A percentile compares a stretch with the other conserved stretches of the same genome.
Evolutionary conservation across 345 rosid species (phyloP).

Genomic region (Eucalyptus virginea): DNA sequence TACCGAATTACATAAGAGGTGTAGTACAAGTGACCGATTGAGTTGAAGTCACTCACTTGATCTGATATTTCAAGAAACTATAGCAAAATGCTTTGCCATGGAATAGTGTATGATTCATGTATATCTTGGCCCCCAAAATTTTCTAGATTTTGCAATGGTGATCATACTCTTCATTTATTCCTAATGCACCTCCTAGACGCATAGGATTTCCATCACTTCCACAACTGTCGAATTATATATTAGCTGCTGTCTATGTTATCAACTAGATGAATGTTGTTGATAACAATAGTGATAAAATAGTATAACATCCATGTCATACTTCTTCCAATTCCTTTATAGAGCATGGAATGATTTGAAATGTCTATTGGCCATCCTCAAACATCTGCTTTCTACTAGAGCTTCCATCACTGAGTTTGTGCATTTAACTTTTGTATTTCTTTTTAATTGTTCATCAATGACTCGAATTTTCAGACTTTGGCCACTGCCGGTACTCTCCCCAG

Average conservation of each 20-base stretch:
- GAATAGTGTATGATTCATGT: not conserved
- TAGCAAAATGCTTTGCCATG: not conserved
- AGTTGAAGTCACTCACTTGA: not conserved
- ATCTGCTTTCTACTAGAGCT: no score
- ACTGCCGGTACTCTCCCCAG: not conserved
- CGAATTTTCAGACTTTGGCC: not conserved
- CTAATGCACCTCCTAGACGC: not conserved
- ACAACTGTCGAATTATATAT: not conserved
- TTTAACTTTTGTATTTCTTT: not conserved
- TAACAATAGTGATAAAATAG: not conserved
- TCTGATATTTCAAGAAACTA: not conserved
- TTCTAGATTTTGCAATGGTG: no score
- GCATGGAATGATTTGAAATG: no score
- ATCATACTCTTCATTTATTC: not conserved
- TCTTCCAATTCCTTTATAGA: no score
- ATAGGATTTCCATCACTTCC: not conserved
- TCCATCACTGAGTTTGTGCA: not conserved
- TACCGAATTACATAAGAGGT: not conserved
- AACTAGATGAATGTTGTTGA: not conserved
- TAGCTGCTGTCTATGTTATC: not conserved
- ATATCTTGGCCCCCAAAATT: not conserved
- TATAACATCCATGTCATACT: not conserved
- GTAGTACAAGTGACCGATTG: not conserved
- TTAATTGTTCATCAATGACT: not conserved
- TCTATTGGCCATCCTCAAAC: no score